Conservation (phyloP, 345 rosid species). For the Schrenkiella parvula region DNA sequence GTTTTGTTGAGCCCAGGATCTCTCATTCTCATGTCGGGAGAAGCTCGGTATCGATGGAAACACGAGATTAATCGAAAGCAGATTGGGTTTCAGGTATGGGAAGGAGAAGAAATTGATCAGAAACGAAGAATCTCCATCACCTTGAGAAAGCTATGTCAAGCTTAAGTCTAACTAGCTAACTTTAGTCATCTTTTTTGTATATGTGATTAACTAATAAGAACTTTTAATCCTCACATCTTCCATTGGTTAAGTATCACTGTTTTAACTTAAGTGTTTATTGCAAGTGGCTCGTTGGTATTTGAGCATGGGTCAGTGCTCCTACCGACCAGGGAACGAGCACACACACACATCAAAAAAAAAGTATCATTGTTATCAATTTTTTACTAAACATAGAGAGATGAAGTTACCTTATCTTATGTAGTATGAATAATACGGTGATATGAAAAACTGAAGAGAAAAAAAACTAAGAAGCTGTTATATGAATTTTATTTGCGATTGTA, state of each 20-base stretch:
- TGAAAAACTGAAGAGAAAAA: background rate
- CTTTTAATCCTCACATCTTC: background rate
- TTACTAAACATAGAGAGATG: no score
- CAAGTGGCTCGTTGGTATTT: no score
- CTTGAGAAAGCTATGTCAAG: constrained; percentile 56
- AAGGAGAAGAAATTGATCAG: constrained; percentile 62
- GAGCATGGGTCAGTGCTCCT: no score
- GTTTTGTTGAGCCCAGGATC: constrained; percentile 74
- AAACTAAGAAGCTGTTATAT: background rate
- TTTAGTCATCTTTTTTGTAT: background rate
- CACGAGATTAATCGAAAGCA: constrained; percentile 84
- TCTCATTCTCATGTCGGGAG: constrained; percentile 72
- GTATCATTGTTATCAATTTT: no score
- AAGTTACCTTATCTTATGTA: background rate
- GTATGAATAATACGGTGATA: background rate
- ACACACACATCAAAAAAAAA: no score
- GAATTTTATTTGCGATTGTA: background rate
- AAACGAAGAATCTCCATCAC: constrained; percentile 70
- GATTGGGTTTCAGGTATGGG: constrained; percentile 75
- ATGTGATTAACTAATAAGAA: background rate
- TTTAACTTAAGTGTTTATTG: no score
- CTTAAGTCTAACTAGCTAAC: constrained; percentile 2
- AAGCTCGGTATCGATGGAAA: constrained; percentile 85
- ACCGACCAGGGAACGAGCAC: no score
- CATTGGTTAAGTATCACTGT: background rate